Conservation (phyloP, 2,329 filamentous ascomycete species). For the Calonectria fujianensis region DNA sequence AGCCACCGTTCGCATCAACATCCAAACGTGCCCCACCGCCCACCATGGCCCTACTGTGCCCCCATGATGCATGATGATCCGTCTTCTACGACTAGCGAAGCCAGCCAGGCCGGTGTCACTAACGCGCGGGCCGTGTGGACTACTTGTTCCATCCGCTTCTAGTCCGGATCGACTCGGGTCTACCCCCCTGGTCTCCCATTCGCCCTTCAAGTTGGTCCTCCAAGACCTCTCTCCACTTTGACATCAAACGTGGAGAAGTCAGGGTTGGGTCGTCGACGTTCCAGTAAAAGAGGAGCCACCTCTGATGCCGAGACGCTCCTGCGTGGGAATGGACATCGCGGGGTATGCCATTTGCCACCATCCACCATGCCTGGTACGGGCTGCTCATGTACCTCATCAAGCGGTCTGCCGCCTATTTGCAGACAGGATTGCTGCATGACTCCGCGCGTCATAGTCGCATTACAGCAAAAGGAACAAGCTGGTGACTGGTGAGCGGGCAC, state of each 20-base stretch:
- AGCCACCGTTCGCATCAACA: slow-evolving; percentile 15
- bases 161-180: slow-evolving; percentile 4
- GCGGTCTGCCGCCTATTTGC: background rate
- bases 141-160: slow-evolving; percentile 23
- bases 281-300: background rate
- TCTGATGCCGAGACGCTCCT: background rate
- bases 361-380: background rate
- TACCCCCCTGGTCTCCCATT: background rate
- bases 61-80: slow-evolving; percentile 18
- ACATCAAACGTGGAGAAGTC: slow-evolving; percentile 9
- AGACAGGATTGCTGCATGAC: slow-evolving; percentile 2
- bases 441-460: slow-evolving; percentile 20
- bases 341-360: background rate
- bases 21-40: background rate
- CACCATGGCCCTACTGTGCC: slow-evolving; percentile 4
- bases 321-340: background rate
- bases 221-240: slow-evolving; percentile 20
- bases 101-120: background rate
- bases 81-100: slow-evolving; percentile 2
- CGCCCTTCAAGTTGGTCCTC: background rate
- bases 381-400: background rate
- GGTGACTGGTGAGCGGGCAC: slow-evolving; percentile 1
- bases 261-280: background rate
- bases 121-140: slow-evolving; percentile 24
- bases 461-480: slow-evolving; percentile 11